phyloP scores from a whole-genome alignment of 2,329 filamentous ascomycete genomes.

The Raffaelea albimanens region DNA sequence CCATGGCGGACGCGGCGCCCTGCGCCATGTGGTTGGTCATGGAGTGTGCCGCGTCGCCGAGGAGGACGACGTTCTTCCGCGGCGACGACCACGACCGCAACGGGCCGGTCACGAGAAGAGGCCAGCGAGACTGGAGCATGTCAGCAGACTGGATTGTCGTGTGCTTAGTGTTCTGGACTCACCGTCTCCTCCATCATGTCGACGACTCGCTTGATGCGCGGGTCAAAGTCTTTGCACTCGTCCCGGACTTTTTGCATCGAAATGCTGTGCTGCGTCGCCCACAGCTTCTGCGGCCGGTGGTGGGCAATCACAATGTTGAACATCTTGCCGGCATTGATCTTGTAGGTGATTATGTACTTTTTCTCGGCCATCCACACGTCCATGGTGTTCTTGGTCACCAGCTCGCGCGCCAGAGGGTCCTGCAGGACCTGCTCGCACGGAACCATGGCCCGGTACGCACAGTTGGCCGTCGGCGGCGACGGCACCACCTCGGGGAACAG shows the following conservation, averaged over 20 bases:
- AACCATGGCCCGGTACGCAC: conserved; percentile 34
- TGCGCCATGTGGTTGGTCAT: conserved; percentile 35
- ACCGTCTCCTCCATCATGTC: conserved; percentile 25
- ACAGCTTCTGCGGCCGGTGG: conserved; percentile 17
- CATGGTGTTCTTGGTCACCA: conserved; percentile 25
- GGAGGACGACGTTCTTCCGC: conserved; percentile 27
- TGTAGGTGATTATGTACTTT: conserved; percentile 35
- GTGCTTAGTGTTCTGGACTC: too few relatives aligned
- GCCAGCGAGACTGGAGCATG: conserved; percentile 24
- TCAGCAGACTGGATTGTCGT: too few relatives aligned
- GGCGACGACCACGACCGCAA: conserved; percentile 16
- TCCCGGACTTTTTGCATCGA: conserved; percentile 31
- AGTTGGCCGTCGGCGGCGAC: conserved; percentile 27
- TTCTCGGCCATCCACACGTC: conserved; percentile 15
- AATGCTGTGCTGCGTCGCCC: conserved; percentile 24
- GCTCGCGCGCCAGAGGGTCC: conserved; percentile 28
- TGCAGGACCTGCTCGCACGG: conserved; percentile 30
- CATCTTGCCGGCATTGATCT: conserved; percentile 30
- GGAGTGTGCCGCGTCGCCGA: conserved; percentile 29
- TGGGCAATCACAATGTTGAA: conserved; percentile 36
- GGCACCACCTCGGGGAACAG: conserved; percentile 32
- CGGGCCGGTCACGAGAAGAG: conserved; percentile 30
- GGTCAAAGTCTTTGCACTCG: conserved; percentile 34
- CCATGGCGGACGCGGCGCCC: conserved; percentile 33
- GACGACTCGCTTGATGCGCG: conserved; percentile 29